Percentiles rank a stretch among this genome's conserved stretches.
Conservation (phyloP, 345 rosid species). For the Euclidium syriacum region DNA sequence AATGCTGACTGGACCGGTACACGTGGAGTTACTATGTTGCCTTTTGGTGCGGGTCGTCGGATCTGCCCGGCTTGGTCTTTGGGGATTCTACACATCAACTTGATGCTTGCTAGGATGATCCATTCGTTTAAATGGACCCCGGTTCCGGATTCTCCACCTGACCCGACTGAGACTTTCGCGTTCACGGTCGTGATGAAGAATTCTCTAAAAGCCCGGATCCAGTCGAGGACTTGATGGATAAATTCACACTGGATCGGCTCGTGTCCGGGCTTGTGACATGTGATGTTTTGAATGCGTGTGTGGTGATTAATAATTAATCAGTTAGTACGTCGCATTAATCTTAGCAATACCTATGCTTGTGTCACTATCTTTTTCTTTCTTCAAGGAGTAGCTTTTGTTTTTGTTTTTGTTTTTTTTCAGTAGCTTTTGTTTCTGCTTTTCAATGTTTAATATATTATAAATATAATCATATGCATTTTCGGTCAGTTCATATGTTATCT, state of each 20-base stretch:
- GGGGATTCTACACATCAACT: conserved; percentile 59
- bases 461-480: conserved; percentile 2
- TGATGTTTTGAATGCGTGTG: background rate
- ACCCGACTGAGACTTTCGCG: conserved; percentile 78
- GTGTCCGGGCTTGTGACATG: background rate
- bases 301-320: conserved; percentile 3
- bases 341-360: background rate
- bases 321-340: background rate
- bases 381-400: background rate
- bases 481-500: conserved; percentile 1
- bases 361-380: background rate
- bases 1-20: conserved; percentile 80
- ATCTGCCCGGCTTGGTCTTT: conserved; percentile 89
- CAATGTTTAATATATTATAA: background rate
- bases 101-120: conserved; percentile 83
- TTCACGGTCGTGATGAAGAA: conserved; percentile 93
- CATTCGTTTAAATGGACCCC: conserved; percentile 77
- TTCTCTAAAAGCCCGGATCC: conserved; percentile 62
- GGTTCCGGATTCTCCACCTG: conserved; percentile 56
- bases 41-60: conserved; percentile 90
- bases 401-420: background rate
- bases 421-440: background rate
- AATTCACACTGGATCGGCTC: background rate
- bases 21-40: conserved; percentile 70
- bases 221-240: conserved; percentile 40